Conservation (phyloP, 2,329 filamentous ascomycete species). For the Cordyceps javanica region DNA sequence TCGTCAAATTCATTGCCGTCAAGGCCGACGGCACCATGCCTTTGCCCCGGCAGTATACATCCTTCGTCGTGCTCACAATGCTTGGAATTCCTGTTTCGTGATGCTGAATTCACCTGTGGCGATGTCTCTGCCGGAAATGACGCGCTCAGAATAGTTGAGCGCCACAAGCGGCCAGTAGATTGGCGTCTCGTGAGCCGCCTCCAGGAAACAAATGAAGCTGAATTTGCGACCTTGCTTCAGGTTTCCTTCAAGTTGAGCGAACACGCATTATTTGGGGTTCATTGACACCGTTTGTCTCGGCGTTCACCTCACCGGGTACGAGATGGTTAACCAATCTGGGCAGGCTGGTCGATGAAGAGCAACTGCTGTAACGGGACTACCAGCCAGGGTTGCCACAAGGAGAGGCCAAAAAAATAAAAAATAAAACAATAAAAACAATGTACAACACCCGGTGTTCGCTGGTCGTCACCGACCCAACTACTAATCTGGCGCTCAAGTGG, state of each 20-base stretch:
- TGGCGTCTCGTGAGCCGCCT: slow-evolving; percentile 57
- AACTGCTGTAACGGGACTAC: slow-evolving; percentile 51
- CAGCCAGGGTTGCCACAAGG: slow-evolving; percentile 59
- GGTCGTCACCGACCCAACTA: too few species aligned
- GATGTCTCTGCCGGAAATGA: slow-evolving; percentile 47
- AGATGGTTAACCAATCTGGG: slow-evolving; percentile 63
- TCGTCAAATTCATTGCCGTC: not conserved
- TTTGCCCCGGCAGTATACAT: not conserved
- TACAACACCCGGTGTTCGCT: too few species aligned
- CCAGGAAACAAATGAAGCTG: slow-evolving; percentile 58
- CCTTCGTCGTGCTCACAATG: not conserved
- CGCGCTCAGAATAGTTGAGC: slow-evolving; percentile 52
- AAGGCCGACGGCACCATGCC: not conserved
- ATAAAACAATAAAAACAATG: too few species aligned
- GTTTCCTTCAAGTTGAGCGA: slow-evolving; percentile 32
- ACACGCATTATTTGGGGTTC: slow-evolving; percentile 18
- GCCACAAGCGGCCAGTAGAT: slow-evolving; percentile 53
- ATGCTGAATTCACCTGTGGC: slow-evolving; percentile 47
- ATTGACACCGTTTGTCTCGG: not conserved
- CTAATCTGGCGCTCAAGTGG: too few species aligned
- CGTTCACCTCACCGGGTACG: slow-evolving; percentile 43
- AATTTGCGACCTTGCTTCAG: slow-evolving; percentile 65
- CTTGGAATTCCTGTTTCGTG: slow-evolving; percentile 27
- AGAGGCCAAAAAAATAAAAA: too few species aligned
- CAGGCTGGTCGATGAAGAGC: slow-evolving; percentile 55